phyloP scores from a whole-genome alignment of 2,329 filamentous ascomycete genomes.

The Emydomyces testavorans region DNA sequence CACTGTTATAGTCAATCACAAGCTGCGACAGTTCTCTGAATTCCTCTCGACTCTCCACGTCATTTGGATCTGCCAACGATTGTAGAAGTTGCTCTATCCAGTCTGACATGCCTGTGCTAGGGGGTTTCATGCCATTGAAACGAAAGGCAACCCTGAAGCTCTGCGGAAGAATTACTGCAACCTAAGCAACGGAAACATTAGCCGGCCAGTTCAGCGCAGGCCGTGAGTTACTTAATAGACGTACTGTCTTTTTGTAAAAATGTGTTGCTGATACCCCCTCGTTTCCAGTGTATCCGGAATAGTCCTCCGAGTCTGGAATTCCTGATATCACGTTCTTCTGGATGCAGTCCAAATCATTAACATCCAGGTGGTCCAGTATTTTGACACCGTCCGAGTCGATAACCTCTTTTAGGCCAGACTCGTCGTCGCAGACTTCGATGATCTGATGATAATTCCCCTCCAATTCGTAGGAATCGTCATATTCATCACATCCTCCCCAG shows the following conservation, averaged over 20 bases:
- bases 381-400: constrained; percentile 11
- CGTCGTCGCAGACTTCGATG: constrained; percentile 6
- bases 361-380: constrained; percentile 4
- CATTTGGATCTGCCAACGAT: neutral
- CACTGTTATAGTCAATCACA: neutral
- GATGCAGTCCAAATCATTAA: constrained; percentile 12
- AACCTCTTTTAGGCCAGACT: neutral
- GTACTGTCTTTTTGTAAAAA: constrained; percentile 20
- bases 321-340: constrained; percentile 13
- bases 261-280: constrained; percentile 20
- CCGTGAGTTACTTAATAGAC: neutral
- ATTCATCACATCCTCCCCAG: constrained; percentile 14
- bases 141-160: neutral
- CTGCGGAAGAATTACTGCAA: constrained; percentile 1
- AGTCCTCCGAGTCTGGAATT: constrained; percentile 18
- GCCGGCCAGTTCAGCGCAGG: neutral
- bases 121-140: neutral
- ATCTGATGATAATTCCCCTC: neutral
- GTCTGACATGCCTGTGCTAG: neutral
- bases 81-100: neutral
- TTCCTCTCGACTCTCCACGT: neutral
- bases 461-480: neutral
- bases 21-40: neutral
- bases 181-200: neutral
- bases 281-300: constrained; percentile 22